These are phyloP conservation scores for Russula foetens DNA, from an alignment of 768 basidiomycete species.

Conservation along the genomic window DNA sequence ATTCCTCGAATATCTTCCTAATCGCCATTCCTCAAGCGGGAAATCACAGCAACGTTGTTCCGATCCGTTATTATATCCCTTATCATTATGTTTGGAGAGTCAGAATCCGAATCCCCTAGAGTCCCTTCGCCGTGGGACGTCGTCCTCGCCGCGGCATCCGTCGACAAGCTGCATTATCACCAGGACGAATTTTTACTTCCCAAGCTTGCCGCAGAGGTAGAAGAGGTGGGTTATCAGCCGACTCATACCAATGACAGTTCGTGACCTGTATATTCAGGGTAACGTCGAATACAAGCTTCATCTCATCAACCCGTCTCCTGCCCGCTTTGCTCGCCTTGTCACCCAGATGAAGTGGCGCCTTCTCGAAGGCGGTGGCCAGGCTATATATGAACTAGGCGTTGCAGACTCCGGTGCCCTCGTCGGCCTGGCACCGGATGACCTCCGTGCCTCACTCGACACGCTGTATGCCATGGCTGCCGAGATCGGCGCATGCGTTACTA, in stretches of 20 bases:
- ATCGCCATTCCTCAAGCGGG: slow-evolving; percentile 10
- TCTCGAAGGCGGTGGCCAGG: slow-evolving; percentile 46
- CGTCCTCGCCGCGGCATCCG: slow-evolving; percentile 45
- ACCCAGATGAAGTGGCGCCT: slow-evolving; percentile 94
- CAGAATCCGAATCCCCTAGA: slow-evolving; percentile 70
- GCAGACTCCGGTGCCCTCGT: slow-evolving; percentile 84
- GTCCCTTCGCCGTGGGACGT: slow-evolving; percentile 81
- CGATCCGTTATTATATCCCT: neutral
- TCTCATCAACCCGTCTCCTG: slow-evolving; percentile 66
- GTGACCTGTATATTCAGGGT: slow-evolving; percentile 37
- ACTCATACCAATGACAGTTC: neutral
- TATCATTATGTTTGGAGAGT: slow-evolving; percentile 70
- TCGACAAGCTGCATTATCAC: slow-evolving; percentile 24
- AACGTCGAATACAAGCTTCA: slow-evolving; percentile 95
- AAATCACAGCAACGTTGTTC: neutral
- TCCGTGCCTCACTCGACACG: slow-evolving; percentile 77
- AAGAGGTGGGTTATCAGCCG: slow-evolving; percentile 38
- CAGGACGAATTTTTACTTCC: slow-evolving; percentile 36
- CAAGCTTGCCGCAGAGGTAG: slow-evolving; percentile 67
- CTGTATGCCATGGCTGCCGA: slow-evolving; percentile 93
- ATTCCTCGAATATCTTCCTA: slow-evolving; percentile 47
- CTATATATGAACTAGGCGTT: slow-evolving; percentile 53
- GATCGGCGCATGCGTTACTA: slow-evolving; percentile 85
- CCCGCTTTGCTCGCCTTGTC: slow-evolving; percentile 75
- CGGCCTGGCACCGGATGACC: slow-evolving; percentile 63